phyloP scores from a whole-genome alignment of 495 filamentous ascomycete species.

The Aspergillus steynii region DNA sequence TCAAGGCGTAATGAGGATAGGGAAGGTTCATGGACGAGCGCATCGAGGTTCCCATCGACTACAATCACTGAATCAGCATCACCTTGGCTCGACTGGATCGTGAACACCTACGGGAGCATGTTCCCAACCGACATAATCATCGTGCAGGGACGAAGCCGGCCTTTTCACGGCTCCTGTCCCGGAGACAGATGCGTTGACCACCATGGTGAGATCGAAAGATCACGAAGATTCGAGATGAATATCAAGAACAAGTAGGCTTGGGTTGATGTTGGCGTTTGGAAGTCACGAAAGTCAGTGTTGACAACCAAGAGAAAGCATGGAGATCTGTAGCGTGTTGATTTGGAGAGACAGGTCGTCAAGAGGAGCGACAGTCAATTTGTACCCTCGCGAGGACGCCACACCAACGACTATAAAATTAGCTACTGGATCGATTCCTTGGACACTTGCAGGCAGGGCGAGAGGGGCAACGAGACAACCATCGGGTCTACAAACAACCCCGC shows the following conservation, averaged over 20 bases:
- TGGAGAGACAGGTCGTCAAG: slow-evolving; percentile 3
- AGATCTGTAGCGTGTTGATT: neutral
- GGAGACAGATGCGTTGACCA: slow-evolving; percentile 32
- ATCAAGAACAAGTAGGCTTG: neutral
- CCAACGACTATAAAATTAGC: slow-evolving; percentile 16
- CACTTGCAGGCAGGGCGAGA: neutral
- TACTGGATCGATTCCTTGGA: slow-evolving; percentile 10
- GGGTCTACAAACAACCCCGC: slow-evolving; percentile 2
- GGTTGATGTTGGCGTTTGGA: neutral
- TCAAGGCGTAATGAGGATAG: slow-evolving; percentile 42
- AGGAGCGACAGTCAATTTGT: neutral
- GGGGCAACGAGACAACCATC: slow-evolving; percentile 1
- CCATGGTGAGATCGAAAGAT: slow-evolving; percentile 29
- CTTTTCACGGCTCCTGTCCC: slow-evolving; percentile 37
- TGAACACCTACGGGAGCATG: slow-evolving; percentile 34
- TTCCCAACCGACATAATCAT: slow-evolving; percentile 38
- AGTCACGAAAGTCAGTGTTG: neutral
- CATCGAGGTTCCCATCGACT: slow-evolving; percentile 37
- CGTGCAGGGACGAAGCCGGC: slow-evolving; percentile 34
- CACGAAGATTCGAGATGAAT: slow-evolving; percentile 1
- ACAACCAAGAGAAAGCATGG: neutral
- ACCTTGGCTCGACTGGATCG: neutral
- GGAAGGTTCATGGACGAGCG: slow-evolving; percentile 34
- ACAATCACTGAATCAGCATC: neutral
- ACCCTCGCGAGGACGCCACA: slow-evolving; percentile 9